phyloP scores from a whole-genome alignment of 139 green algal species.

The Chlorella sorokiniana region DNA sequence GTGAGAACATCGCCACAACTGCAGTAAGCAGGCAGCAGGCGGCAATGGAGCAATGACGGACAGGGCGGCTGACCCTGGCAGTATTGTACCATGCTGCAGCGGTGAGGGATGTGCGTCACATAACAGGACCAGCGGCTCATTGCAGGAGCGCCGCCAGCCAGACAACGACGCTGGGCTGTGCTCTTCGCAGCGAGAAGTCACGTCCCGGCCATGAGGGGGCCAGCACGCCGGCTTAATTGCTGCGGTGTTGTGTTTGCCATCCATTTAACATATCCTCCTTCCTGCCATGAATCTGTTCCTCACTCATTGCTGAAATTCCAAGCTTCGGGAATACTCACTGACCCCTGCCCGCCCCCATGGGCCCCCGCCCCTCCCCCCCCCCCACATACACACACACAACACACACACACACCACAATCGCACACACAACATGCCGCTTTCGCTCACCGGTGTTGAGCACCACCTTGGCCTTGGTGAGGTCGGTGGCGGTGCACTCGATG shows the following conservation, averaged over 20 bases:
- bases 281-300: background rate
- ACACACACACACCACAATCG: background rate
- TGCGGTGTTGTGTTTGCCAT: background rate
- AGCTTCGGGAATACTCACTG: too few species aligned
- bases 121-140: conserved; percentile 18
- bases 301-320: background rate
- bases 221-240: conserved; percentile 36
- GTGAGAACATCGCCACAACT: conserved; percentile 92
- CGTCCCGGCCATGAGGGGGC: conserved; percentile 24
- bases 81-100: background rate
- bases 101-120: background rate
- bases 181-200: conserved; percentile 33
- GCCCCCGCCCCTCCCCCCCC: background rate
- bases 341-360: too few species aligned
- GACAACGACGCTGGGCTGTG: conserved; percentile 22
- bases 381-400: background rate
- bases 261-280: background rate
- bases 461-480: conserved; percentile 95
- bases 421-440: conserved; percentile 2
- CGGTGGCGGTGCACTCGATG: conserved; percentile 98
- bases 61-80: background rate
- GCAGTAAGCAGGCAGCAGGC: background rate
- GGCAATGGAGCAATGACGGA: background rate
- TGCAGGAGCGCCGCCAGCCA: conserved; percentile 25
- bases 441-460: conserved; percentile 76